Conservation (phyloP, 208 protist species). For the Trypanosoma boissoni region DNA sequence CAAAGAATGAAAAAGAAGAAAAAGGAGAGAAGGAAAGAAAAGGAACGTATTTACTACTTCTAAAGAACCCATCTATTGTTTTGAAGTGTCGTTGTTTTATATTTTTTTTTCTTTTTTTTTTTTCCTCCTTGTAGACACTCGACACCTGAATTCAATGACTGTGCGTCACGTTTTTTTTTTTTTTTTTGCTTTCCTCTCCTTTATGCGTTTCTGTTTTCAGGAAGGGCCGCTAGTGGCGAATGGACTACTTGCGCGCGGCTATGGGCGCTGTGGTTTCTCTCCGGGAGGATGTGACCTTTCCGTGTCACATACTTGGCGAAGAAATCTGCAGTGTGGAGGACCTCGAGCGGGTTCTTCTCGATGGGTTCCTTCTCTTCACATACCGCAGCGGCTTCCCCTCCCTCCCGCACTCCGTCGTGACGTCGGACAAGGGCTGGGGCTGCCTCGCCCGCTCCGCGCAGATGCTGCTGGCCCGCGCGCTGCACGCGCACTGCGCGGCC, state of each 20-base stretch:
- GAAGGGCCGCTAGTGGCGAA: too few species aligned
- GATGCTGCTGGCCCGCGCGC: slow-evolving; percentile 80
- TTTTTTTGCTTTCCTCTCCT: neutral
- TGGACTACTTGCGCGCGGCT: slow-evolving; percentile 4
- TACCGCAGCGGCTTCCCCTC: slow-evolving; percentile 67
- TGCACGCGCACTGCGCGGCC: slow-evolving; percentile 30
- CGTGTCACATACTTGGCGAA: slow-evolving; percentile 14
- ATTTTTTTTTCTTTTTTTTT: too few species aligned
- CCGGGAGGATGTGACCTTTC: slow-evolving; percentile 7
- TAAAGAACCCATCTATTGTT: too few species aligned
- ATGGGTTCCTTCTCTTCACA: slow-evolving; percentile 60
- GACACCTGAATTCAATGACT: too few species aligned
- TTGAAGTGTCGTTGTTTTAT: too few species aligned
- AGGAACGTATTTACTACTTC: too few species aligned
- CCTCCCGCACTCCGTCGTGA: slow-evolving; percentile 24
- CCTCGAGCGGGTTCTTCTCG: slow-evolving; percentile 31
- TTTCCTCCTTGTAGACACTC: too few species aligned
- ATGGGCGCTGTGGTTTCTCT: neutral
- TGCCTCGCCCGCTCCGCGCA: slow-evolving; percentile 74
- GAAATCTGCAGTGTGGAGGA: slow-evolving; percentile 32
- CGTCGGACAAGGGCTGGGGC: slow-evolving; percentile 77
- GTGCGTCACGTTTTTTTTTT: neutral
- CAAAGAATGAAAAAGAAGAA: neutral
- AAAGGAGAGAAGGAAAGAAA: too few species aligned
- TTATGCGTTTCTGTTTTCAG: neutral